phyloP scores from a whole-genome alignment of 257 asterid species.

The Anisodus acutangulus region DNA sequence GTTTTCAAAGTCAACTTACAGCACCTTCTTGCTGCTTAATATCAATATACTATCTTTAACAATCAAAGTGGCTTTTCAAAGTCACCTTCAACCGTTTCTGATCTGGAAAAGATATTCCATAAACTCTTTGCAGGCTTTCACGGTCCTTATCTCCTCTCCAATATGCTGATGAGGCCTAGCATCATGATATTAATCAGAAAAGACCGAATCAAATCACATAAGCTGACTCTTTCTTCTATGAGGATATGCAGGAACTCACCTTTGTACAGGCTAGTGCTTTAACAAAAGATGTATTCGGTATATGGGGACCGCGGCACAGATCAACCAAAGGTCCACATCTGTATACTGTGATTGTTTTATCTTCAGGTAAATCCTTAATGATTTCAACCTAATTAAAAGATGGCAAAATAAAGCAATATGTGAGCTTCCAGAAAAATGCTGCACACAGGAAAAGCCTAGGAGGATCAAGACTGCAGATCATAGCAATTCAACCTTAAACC shows the following conservation, averaged over 20 bases:
- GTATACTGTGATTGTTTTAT: constrained; percentile 90
- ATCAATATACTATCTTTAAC: too few species aligned
- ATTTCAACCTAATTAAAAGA: constrained; percentile 73
- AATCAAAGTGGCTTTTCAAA: constrained; percentile 18
- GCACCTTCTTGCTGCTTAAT: too few species aligned
- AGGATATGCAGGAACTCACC: constrained; percentile 52
- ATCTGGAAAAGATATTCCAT: constrained; percentile 93
- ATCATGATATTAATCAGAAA: constrained; percentile 30
- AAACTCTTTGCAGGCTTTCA: constrained; percentile 98
- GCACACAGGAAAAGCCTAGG: neutral
- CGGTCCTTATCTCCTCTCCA: constrained; percentile 98
- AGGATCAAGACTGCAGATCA: neutral
- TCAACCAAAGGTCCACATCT: constrained; percentile 98
- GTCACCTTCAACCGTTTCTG: constrained; percentile 88
- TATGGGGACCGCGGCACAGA: constrained; percentile 98
- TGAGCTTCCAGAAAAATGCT: neutral
- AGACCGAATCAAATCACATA: neutral
- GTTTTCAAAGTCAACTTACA: too few species aligned
- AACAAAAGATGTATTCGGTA: constrained; percentile 92
- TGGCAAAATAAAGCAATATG: constrained; percentile 27
- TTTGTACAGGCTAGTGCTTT: constrained; percentile 91
- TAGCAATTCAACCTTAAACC: constrained; percentile 66
- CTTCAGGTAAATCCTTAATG: constrained; percentile 89
- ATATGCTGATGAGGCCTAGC: constrained; percentile 95
- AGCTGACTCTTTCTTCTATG: neutral